These are phyloP conservation scores for Podaxis rugospora DNA, from an alignment of 768 basidiomycete genomes.

Conservation along the genomic window DNA sequence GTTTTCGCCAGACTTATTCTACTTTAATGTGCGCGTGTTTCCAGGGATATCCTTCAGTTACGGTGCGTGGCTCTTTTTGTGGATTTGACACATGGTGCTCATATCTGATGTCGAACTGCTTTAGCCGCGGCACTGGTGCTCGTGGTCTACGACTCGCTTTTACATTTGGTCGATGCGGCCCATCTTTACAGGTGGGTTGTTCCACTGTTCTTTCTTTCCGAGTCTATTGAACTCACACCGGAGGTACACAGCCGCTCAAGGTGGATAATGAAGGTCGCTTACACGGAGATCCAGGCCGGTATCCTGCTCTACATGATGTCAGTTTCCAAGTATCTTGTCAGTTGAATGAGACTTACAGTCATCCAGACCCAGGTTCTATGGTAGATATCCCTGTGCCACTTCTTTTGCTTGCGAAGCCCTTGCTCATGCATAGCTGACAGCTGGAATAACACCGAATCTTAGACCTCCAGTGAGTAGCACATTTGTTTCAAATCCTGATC, in stretches of 20 bases:
- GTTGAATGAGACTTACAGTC: not conserved
- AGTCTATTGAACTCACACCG: not conserved
- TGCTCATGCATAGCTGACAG: not conserved
- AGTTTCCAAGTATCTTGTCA: not conserved
- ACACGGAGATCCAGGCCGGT: not conserved
- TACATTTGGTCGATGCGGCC: not conserved
- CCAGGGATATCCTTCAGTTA: not conserved
- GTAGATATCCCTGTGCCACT: not conserved
- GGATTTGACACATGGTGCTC: not conserved
- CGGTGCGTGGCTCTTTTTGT: not conserved
- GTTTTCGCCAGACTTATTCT: not conserved
- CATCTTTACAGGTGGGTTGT: not conserved
- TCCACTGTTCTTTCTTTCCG: not conserved
- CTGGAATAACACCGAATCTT: not conserved
- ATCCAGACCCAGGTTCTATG: not conserved
- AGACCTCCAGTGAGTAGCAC: not conserved
- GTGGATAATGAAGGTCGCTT: not conserved
- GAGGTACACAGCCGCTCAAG: not conserved
- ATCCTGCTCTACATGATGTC: not conserved
- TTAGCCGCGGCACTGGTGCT: not conserved
- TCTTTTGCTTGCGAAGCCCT: not conserved
- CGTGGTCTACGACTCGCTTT: not conserved
- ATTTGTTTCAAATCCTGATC: not conserved
- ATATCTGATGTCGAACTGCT: not conserved
- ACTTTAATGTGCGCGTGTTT: not conserved